phyloP scores from a whole-genome alignment of 441 rosid species.

The Erodium texanum region DNA sequence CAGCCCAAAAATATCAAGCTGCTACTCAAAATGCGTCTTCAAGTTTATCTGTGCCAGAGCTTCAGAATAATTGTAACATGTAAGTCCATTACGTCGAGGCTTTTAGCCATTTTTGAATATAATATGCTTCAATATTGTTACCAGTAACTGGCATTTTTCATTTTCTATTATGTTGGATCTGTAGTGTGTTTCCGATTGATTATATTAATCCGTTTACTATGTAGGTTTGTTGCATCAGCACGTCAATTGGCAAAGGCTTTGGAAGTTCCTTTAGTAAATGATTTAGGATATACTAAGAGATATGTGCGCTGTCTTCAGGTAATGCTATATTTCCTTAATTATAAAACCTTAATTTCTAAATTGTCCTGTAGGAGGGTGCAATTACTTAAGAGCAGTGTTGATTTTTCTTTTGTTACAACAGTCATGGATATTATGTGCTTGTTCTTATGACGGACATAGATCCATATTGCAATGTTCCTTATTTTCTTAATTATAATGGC shows the following conservation, averaged over 20 bases:
- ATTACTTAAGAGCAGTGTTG: not conserved
- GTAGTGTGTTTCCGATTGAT: conserved; percentile 5
- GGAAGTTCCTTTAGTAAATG: conserved; percentile 95
- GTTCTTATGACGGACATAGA: too few species aligned
- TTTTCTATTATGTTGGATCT: too few species aligned
- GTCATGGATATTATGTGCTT: too few species aligned
- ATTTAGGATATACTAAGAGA: conserved; percentile 97
- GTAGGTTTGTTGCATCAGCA: conserved; percentile 90
- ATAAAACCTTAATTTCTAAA: not conserved
- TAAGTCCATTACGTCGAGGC: conserved; percentile 30
- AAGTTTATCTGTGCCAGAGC: conserved; percentile 64
- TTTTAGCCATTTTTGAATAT: too few species aligned
- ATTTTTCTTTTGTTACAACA: too few species aligned
- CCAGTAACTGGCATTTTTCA: too few species aligned
- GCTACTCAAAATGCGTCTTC: conserved; percentile 80
- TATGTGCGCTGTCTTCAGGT: conserved; percentile 98
- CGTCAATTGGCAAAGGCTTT: conserved; percentile 96
- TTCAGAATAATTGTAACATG: conserved; percentile 88
- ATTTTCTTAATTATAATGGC: too few species aligned
- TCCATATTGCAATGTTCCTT: too few species aligned
- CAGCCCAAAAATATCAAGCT: conserved; percentile 90
- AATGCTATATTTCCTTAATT: conserved; percentile 9
- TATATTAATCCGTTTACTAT: conserved; percentile 20
- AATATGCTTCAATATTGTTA: too few species aligned
- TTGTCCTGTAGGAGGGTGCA: not conserved